Base-by-base conservation (phyloP, 1,284 basidiomycete species). In the Inonotus hispidus region DNA sequence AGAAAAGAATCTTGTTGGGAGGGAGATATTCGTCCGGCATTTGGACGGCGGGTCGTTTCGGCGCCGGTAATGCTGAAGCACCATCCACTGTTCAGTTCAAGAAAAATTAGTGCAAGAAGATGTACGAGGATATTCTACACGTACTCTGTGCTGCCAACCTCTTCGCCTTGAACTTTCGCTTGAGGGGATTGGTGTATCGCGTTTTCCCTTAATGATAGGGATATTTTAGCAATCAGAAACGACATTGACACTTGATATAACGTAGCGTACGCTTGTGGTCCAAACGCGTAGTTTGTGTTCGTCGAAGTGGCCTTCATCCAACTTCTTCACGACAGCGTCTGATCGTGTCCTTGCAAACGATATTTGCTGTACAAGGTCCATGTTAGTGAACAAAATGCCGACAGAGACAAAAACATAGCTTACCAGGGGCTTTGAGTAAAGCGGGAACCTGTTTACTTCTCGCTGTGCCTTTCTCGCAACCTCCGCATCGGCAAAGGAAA, bases 21-120 rank as follows among this genome's bases (percentile, higher is more conserved):
- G 97, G 97, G 7, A 99, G 83, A 75, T 99, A 99, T 74, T 99
- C 96, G 88, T 99, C 96, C 35, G 97, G 95, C 92, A 97, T 95
- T 72, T 94, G 92, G 65, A 98, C 88, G 66, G 87, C 84, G 37
- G 90, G 88, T 59, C 91, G 82, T 73, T 88, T 90, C 27, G 88
- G 75, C 45, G 81, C 82, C 19, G 90, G 83, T 14, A 78, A 74
- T 8, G 87, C 78, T 16, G 82, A 76, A 38, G 81, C 83, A 37
- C 90, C 88, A 53, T 92, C 90, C 73, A 87, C 87, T 89, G 43
- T 55, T 56, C 21, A 60, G n/a, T 45, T 53, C 41, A 49, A 47
- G 58, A 56, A 58, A 65, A n/a, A n/a, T n/a, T n/a, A n/a, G 62
- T 25, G 65, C 19, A 14, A 0, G 39, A 58, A 52, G 61, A 52